A percentile compares a stretch with the other conserved stretches of the same genome.
phyloP scores from a whole-genome alignment of 495 filamentous ascomycete genomes.

The Cladorrhinum samala region DNA sequence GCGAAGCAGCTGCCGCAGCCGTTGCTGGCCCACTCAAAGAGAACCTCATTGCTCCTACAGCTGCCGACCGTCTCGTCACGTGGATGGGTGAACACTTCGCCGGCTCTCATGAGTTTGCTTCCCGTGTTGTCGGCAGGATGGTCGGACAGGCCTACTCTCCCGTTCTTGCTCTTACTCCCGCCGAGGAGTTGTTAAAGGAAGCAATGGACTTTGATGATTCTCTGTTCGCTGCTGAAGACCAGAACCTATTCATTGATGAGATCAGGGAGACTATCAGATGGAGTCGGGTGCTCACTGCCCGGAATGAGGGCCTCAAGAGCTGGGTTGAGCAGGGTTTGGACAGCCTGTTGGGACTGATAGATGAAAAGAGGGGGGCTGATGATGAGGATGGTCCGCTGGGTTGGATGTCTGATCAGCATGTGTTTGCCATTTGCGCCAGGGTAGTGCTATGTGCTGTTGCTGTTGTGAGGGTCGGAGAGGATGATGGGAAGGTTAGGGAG shows the following conservation, averaged over 20 bases:
- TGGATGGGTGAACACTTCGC: no score
- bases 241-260: slow-evolving; percentile 83
- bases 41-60: slow-evolving; percentile 35
- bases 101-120: slow-evolving; percentile 35
- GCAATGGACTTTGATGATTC: slow-evolving; percentile 58
- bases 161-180: slow-evolving; percentile 26
- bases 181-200: slow-evolving; percentile 41
- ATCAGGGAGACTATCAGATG: slow-evolving; percentile 63
- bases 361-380: slow-evolving; percentile 39
- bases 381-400: slow-evolving; percentile 64
- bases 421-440: slow-evolving; percentile 61
- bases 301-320: slow-evolving; percentile 15
- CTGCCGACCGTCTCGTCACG: slow-evolving; percentile 29
- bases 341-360: slow-evolving; percentile 37
- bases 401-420: slow-evolving; percentile 65
- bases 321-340: slow-evolving; percentile 58
- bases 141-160: slow-evolving; percentile 21
- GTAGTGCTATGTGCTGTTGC: slow-evolving; percentile 46
- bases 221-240: slow-evolving; percentile 82
- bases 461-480: slow-evolving; percentile 6
- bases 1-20: slow-evolving; percentile 54
- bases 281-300: slow-evolving; percentile 32
- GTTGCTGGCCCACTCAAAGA: slow-evolving; percentile 33
- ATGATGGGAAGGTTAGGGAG: not conserved
- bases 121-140: slow-evolving; percentile 31